Conservation (phyloP, 1,139 yeast species). For the Yamadazyma blattariae region DNA sequence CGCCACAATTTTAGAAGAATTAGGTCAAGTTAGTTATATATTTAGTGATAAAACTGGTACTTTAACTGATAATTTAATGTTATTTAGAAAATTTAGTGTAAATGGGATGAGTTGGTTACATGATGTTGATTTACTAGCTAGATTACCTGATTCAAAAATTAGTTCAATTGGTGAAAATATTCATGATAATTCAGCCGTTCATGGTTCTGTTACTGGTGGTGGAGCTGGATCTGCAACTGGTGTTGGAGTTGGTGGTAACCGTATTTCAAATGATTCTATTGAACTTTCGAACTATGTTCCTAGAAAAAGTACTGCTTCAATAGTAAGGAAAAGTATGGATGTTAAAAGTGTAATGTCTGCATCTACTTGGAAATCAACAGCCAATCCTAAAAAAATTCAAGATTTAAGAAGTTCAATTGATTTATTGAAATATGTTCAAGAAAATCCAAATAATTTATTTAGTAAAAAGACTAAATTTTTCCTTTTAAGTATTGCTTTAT, state of each 20-base stretch:
- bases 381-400: slow-evolving; percentile 34
- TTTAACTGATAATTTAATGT: slow-evolving; percentile 85
- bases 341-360: slow-evolving; percentile 18
- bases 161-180: not conserved
- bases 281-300: slow-evolving; percentile 1
- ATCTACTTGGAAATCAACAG: slow-evolving; percentile 36
- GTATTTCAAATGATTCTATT: not conserved
- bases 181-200: too few relatives aligned
- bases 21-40: slow-evolving; percentile 93
- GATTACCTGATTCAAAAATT: slow-evolving; percentile 7
- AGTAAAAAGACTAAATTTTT: slow-evolving; percentile 76
- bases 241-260: too few relatives aligned
- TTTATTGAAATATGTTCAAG: slow-evolving; percentile 65
- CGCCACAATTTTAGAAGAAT: slow-evolving; percentile 90
- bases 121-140: slow-evolving; percentile 52
- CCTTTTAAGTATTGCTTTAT: slow-evolving; percentile 75
- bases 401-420: slow-evolving; percentile 40
- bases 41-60: slow-evolving; percentile 98
- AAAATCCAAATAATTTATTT: slow-evolving; percentile 67
- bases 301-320: slow-evolving; percentile 31
- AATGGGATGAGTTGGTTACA: slow-evolving; percentile 92
- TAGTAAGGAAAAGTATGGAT: slow-evolving; percentile 32
- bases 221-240: too few relatives aligned
- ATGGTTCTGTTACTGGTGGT: too few relatives aligned
- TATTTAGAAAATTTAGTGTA: slow-evolving; percentile 78